These are phyloP conservation scores for Colletotrichum endophyticum DNA, from an alignment of 2,329 filamentous ascomycete genomes.

Conservation along the genomic window DNA sequence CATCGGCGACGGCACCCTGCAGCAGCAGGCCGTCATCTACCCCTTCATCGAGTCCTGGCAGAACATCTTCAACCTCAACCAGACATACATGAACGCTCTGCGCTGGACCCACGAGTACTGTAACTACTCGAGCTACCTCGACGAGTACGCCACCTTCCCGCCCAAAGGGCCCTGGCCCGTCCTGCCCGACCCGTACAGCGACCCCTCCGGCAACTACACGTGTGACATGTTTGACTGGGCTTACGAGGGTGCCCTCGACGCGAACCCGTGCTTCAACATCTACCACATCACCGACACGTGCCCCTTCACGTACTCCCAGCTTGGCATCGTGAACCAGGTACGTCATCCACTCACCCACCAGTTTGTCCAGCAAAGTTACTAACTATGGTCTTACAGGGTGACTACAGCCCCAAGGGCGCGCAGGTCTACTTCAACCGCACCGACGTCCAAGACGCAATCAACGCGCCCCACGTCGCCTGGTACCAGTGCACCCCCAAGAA, in stretches of 20 bases:
- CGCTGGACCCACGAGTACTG: slow-evolving; percentile 61
- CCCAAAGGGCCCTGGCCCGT: slow-evolving; percentile 57
- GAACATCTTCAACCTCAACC: slow-evolving; percentile 67
- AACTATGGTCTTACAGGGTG: slow-evolving; percentile 29
- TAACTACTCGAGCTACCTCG: slow-evolving; percentile 65
- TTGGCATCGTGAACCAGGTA: slow-evolving; percentile 68
- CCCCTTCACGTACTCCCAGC: slow-evolving; percentile 71
- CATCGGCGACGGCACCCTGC: slow-evolving; percentile 56
- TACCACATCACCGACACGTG: slow-evolving; percentile 79
- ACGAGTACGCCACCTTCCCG: slow-evolving; percentile 71
- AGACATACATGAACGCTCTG: slow-evolving; percentile 58
- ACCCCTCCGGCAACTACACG: slow-evolving; percentile 35
- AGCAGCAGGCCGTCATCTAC: slow-evolving; percentile 53
- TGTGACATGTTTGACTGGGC: slow-evolving; percentile 66
- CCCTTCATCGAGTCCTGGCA: slow-evolving; percentile 66
- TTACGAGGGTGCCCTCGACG: slow-evolving; percentile 51
- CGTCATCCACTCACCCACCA: accelerated
- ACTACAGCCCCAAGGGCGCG: slow-evolving; percentile 68
- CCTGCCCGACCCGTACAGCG: slow-evolving; percentile 46
- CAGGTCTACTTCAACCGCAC: slow-evolving; percentile 73
- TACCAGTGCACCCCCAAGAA: slow-evolving; percentile 27
- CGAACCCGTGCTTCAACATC: slow-evolving; percentile 84
- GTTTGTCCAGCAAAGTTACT: accelerated
- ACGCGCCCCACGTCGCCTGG: slow-evolving; percentile 55
- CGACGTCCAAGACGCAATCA: slow-evolving; percentile 72